Conservation (phyloP, 495 filamentous ascomycete species). For the Penicillium paradoxum region DNA sequence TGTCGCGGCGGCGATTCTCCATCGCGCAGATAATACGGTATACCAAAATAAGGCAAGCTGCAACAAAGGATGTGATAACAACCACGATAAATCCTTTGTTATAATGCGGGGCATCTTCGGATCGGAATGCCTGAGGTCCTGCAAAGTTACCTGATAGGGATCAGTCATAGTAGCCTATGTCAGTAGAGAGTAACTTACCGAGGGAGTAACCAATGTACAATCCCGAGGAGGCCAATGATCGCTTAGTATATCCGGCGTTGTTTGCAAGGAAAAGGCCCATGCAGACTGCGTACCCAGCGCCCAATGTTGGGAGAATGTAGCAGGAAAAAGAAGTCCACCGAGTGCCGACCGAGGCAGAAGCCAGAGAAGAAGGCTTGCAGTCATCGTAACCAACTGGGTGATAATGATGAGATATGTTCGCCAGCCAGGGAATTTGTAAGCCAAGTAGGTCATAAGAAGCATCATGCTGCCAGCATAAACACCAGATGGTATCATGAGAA, state of each 20-base stretch:
- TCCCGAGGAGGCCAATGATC: constrained; percentile 30
- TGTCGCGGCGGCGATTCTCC: not conserved
- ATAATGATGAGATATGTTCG: not conserved
- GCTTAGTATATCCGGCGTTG: constrained; percentile 43
- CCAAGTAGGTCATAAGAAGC: not conserved
- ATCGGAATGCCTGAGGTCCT: not conserved
- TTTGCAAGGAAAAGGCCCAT: constrained; percentile 46
- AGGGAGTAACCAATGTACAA: constrained; percentile 43
- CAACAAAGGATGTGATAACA: not conserved
- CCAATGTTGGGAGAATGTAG: constrained; percentile 31
- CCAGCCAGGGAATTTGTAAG: not conserved
- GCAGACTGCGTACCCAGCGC: constrained; percentile 19
- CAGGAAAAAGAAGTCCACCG: constrained; percentile 38
- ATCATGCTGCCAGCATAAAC: not conserved
- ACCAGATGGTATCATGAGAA: not conserved
- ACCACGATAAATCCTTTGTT: not conserved
- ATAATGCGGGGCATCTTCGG: not conserved
- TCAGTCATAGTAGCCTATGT: not conserved
- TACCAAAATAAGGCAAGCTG: not conserved
- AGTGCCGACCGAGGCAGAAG: constrained; percentile 27
- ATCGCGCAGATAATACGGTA: not conserved
- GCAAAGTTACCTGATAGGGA: not conserved
- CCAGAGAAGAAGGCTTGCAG: constrained; percentile 32
- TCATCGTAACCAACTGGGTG: constrained; percentile 19
- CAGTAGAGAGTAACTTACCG: constrained; percentile 11